Base-by-base conservation (phyloP, 2,329 filamentous ascomycete genomes). In the Cordyceps pruinosa region DNA sequence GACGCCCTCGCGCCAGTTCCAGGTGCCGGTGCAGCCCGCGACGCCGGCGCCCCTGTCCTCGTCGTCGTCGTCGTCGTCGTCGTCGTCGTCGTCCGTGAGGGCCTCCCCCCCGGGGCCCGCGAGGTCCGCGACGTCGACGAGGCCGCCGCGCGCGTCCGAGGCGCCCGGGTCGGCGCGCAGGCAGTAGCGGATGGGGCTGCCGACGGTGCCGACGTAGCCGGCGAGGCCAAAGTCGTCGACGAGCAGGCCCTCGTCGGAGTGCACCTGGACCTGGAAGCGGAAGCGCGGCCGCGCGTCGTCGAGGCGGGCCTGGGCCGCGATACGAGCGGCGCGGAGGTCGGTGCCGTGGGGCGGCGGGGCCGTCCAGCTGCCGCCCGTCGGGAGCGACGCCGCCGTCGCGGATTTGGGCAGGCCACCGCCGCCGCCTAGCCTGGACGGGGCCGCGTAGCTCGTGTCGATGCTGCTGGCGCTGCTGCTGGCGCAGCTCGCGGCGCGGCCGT, bases 251-350 rank as follows among this genome's bases (percentile, higher is more conserved):
- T 77, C 69, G 59, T 83, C 79, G 59, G 79, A 76, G 2, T 74
- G 67, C 2, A 90, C 77, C 12, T 82, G 78, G 35, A 90, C 75
- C 8, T 76, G 75, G 66, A 85, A 85, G 17, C 77, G 74, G 1
- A 83, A 82, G 1, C 71, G 64, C 25, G 72, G 71, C 23, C 77
- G 75, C 0, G 84, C 83, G 21, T 77, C 75, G 37, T 88, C 81
- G 23, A 89, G 77, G 1, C 87, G 78, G 0, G 77, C 71, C 66
- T 91, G 87, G 0, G 88, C 88, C 17, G 82, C 80, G 7, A 84
- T 73, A 0, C 87, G 82, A 1, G 85, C 77, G 21, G 72, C 65
- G 55, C 73, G 69, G 17, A 82, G 75, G 61, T 80, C 74, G 58
- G 73, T 79, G 55, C 72, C 73, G 15, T 72, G 66, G 12, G 64